Evolutionary conservation across 805 yeast species (phyloP).

Genomic region (Candida hispaniensis): DNA sequence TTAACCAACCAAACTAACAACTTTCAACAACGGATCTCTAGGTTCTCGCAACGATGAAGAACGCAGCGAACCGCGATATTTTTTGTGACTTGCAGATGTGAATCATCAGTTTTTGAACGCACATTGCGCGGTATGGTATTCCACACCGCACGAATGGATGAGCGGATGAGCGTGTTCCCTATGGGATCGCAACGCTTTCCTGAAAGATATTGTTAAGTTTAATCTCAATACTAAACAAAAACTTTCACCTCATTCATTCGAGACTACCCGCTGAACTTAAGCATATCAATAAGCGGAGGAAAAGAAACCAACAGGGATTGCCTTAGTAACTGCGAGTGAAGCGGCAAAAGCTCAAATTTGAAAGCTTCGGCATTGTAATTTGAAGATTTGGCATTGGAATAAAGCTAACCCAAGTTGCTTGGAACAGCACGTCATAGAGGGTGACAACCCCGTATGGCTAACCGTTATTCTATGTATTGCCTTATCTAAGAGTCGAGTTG

Average conservation of each 20-base stretch:
- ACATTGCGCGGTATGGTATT: conserved; percentile 37
- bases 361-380: conserved; percentile 35
- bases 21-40: conserved; percentile 37
- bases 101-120: conserved; percentile 39
- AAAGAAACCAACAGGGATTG: conserved; percentile 39
- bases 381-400: conserved; percentile 24
- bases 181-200: conserved; percentile 28
- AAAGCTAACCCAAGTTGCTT: conserved; percentile 1
- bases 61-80: conserved; percentile 39
- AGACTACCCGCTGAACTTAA: conserved; percentile 38
- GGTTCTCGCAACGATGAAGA: conserved; percentile 39
- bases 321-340: conserved; percentile 38
- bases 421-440: not conserved
- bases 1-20: conserved; percentile 23
- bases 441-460: conserved; percentile 1
- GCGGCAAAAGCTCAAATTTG: conserved; percentile 35
- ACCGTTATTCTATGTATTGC: not conserved
- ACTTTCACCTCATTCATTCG: conserved; percentile 25
- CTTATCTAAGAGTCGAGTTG: not conserved
- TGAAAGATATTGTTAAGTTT: conserved; percentile 30
- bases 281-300: conserved; percentile 39
- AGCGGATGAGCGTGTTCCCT: conserved; percentile 31
- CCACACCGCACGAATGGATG: conserved; percentile 34
- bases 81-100: conserved; percentile 35
- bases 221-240: conserved; percentile 27